Evolutionary conservation across 805 yeast genomes (phyloP), one percentile per base, ranked within the genome.

Genomic region (Komagataella pastoris): DNA sequence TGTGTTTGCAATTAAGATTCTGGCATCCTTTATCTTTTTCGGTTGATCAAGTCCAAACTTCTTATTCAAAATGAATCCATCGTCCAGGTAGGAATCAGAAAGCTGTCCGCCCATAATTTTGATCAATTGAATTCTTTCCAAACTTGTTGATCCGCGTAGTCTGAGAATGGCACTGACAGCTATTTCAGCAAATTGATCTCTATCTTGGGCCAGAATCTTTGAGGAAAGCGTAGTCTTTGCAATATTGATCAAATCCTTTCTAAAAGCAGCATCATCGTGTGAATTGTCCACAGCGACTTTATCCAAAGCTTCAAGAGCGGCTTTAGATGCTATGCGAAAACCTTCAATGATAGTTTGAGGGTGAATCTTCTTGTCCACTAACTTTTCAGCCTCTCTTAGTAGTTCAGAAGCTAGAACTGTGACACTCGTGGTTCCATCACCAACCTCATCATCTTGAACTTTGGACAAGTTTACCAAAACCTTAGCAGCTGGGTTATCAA

Each of bases 281-380:
- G 82, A 80, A 61, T 85, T 78, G 65, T 93, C 90, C 23, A 85
- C 81, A 0, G 98, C 90, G 46, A 79, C 73, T 54, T 75, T 75
- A 55, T 81, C 85, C 60, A 93, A 77, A n/a, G 96, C 89, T 7
- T 66, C 72, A 44, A 91, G 68, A 1, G 99, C 96, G n/a, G 88
- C 88, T 52, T 75, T 74, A 17, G 88, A 73, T 3, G 97, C 99
- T 57, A 88, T 80, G 69, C 98, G 77, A 69, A 77, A 93, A 52
- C 99, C 99, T 66, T 88, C 96, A 57, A 93, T 89, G 62, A 93
- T 91, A 4, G 97, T 91, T 68, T 91, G 98, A 45, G 99, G 99
- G 68, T 93, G 99, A 57, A 93, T 93, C 64, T 85, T 90, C 65
- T 83, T 85, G 58, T 89, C 96, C 49, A 93, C 85, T 56, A 93